Base-by-base conservation (phyloP, 2,329 filamentous ascomycete species). In the Venturia nashicola region DNA sequence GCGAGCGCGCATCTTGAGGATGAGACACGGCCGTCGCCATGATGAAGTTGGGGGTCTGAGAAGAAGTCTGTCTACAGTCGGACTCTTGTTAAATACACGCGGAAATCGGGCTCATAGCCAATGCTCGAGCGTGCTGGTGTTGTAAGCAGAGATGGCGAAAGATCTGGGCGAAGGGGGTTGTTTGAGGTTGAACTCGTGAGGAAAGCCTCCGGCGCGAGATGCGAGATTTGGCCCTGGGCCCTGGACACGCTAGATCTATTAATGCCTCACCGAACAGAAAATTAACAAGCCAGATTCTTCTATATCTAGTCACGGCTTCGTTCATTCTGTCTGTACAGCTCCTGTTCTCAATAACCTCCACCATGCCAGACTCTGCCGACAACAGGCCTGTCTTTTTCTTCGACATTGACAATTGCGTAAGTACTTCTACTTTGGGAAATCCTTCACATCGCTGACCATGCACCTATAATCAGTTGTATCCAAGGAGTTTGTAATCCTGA, bases 331-430 rank as follows among this genome's bases (percentile, higher is more conserved):
- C 32, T 34, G 3, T 11, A 57, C 8, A 8, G 1, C 20, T 57
- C 14, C 7, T 57, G n/a, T 36, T 8, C 9, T 36, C 16, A 5
- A n/a, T 36, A 7, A n/a, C 43, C 42, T 40, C 48, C 61, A 69
- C 20, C 64, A 73, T 72, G 72, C 68, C 69, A 62, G 67, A 67
- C 36, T 55, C 71, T 48, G 65, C 66, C 2, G 42, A 43, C 23
- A 43, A 18, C 1, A 60, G 83, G 67, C 80, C 81, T 1, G 80
- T 89, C 23, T 83, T 86, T 74, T 86, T 84, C 75, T 97, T 97
- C 72, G 94, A 99, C 73, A 97, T 99, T 72, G 94, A 99, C 80
- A 99, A 99, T 73, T 99, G 95, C 76, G 84, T 86, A 79, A 67
- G 83, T 78, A 27, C 18, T 54, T 54, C 44, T 54, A n/a, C 20